Evolutionary conservation across 108 stramenopile genomes (phyloP).

Genomic region (Nannochloropsis oceanica): DNA sequence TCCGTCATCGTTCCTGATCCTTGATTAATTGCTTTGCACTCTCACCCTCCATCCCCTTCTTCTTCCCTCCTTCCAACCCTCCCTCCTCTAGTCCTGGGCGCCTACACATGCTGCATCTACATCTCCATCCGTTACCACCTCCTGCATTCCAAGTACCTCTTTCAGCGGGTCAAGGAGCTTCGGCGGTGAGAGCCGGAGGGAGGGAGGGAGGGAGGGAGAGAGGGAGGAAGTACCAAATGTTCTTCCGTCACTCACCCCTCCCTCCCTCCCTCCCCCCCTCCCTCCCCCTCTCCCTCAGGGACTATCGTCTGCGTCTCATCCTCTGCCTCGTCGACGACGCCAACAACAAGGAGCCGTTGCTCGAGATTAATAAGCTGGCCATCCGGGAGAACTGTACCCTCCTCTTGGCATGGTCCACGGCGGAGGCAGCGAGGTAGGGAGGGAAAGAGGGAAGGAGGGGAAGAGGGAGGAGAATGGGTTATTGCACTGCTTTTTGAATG

Average conservation of each 20-base stretch:
- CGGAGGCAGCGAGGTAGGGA: conserved; percentile 57
- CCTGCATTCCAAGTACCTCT: conserved; percentile 31
- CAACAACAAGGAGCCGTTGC: conserved; percentile 47
- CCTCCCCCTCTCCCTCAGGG: background rate
- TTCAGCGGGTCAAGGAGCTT: conserved; percentile 39
- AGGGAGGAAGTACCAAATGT: background rate
- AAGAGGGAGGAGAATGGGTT: background rate
- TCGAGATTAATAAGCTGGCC: conserved; percentile 50
- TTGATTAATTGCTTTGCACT: background rate
- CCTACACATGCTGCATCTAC: conserved; percentile 5
- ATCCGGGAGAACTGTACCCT: conserved; percentile 50
- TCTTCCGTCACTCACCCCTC: background rate
- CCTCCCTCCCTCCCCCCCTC: background rate
- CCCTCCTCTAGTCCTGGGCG: background rate
- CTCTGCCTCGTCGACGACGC: conserved; percentile 66
- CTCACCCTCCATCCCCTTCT: background rate
- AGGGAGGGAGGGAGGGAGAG: background rate
- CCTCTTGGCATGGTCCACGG: conserved; percentile 57
- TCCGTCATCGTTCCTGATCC: background rate
- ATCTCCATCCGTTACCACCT: conserved; percentile 37
- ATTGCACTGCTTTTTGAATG: background rate
- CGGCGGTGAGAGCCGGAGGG: conserved; percentile 11
- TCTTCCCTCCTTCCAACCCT: background rate
- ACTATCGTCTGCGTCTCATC: conserved; percentile 52
- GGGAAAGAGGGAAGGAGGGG: background rate